Percentiles rank a stretch among this genome's conserved stretches.
phyloP scores from a whole-genome alignment of 1,139 yeast genomes.

The Yamadazyma jaroonii region DNA sequence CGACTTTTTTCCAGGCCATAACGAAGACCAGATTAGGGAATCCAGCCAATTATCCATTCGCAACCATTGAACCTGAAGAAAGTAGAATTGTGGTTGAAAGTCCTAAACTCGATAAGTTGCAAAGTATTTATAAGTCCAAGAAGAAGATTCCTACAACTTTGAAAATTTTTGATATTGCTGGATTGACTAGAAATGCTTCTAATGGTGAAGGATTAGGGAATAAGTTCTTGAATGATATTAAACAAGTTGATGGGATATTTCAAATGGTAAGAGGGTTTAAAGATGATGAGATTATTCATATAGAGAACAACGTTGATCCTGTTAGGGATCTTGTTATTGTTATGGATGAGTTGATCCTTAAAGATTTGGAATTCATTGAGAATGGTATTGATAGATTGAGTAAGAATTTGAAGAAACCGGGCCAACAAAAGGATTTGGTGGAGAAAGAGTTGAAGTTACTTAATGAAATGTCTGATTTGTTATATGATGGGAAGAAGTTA shows the following conservation, averaged over 20 bases:
- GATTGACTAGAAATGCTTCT: constrained; percentile 69
- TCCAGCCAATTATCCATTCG: constrained; percentile 80
- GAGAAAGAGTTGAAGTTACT: constrained; percentile 46
- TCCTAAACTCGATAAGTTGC: constrained; percentile 42
- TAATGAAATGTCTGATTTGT: constrained; percentile 44
- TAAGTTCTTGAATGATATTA: constrained; percentile 66
- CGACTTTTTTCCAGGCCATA: constrained; percentile 64
- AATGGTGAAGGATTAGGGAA: constrained; percentile 78
- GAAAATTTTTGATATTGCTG: constrained; percentile 71
- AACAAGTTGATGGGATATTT: constrained; percentile 71
- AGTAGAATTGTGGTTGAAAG: constrained; percentile 60
- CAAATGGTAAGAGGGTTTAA: constrained; percentile 69
- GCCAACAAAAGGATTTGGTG: constrained; percentile 23
- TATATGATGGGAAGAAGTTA: constrained; percentile 61
- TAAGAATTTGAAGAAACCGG: constrained; percentile 42
- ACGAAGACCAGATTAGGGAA: constrained; percentile 70
- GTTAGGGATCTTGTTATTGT: constrained; percentile 66
- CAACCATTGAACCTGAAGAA: constrained; percentile 74
- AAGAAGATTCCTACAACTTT: constrained; percentile 55
- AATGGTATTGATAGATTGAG: constrained; percentile 46
- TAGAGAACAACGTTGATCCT: constrained; percentile 62
- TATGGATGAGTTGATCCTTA: constrained; percentile 67
- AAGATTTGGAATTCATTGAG: constrained; percentile 68
- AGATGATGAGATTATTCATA: constrained; percentile 68
- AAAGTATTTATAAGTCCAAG: constrained; percentile 45